A percentile compares a stretch with the other conserved stretches of the same genome.
phyloP scores from a whole-genome alignment of 2,329 filamentous ascomycete species.

The Diaporthe helianthi region DNA sequence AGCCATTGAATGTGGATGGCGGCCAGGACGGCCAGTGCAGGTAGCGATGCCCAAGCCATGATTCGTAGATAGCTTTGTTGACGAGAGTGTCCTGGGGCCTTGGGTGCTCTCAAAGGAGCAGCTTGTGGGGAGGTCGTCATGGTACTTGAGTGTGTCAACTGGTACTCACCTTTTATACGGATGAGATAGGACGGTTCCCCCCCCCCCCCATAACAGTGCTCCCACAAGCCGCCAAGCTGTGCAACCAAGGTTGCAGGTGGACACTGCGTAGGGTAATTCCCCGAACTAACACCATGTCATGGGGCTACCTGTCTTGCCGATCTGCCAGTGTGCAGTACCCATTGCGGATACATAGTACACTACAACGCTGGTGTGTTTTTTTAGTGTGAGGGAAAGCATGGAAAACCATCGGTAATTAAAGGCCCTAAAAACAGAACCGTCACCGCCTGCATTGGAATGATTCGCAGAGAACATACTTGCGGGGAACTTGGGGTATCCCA shows the following conservation, averaged over 20 bases:
- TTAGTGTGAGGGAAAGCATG: background rate
- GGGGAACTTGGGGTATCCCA: constrained; percentile 8
- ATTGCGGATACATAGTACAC: too few species aligned
- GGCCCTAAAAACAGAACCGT: constrained; percentile 6
- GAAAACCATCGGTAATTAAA: constrained; percentile 12
- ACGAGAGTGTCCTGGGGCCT: background rate
- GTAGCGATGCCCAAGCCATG: constrained; percentile 33
- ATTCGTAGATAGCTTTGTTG: constrained; percentile 13
- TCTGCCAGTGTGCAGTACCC: background rate
- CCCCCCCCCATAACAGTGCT: background rate
- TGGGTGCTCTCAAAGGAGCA: background rate
- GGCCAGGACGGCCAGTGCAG: constrained; percentile 29
- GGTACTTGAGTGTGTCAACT: too few species aligned
- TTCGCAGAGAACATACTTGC: constrained; percentile 21
- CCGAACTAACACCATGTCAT: background rate
- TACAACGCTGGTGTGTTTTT: background rate
- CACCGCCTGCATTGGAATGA: constrained; percentile 20
- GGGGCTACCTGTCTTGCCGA: constrained; percentile 2
- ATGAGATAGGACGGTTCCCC: background rate
- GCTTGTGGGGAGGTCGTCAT: constrained; percentile 8
- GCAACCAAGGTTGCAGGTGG: constrained; percentile 7
- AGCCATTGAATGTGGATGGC: constrained; percentile 29
- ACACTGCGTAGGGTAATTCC: background rate
- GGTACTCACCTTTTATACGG: constrained; percentile 19
- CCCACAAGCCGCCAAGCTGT: background rate